Evolutionary conservation across 768 basidiomycete genomes (phyloP).

Genomic region (Rhizopogon vulgaris): DNA sequence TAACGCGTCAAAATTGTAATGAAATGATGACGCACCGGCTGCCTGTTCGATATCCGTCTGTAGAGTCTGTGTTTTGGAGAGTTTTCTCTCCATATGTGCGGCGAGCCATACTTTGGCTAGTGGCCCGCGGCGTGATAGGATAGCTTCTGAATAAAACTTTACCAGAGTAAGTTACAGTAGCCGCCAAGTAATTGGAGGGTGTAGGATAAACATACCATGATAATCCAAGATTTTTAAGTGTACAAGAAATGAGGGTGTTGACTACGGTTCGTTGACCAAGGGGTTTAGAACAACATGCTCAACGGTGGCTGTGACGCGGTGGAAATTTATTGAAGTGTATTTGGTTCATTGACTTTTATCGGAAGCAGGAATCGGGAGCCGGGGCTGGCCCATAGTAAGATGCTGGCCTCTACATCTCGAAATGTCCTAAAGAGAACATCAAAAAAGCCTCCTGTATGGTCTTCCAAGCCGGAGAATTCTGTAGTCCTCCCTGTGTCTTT

Average conservation of each 20-base stretch:
- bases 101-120: constrained; percentile 98
- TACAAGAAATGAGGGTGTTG: constrained; percentile 11
- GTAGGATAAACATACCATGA: constrained; percentile 16
- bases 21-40: constrained; percentile 53
- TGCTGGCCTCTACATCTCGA: constrained; percentile 19
- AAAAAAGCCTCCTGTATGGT: not conserved
- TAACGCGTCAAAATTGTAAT: not conserved
- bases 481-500: not conserved
- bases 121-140: constrained; percentile 89
- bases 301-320: constrained; percentile 19
- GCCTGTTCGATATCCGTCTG: constrained; percentile 94
- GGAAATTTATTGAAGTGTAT: constrained; percentile 5
- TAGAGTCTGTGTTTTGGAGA: constrained; percentile 91
- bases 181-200: not conserved
- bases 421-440: constrained; percentile 11
- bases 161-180: not conserved
- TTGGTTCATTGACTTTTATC: constrained; percentile 5
- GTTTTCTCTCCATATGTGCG: constrained; percentile 96
- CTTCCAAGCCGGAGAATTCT: not conserved
- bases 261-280: not conserved
- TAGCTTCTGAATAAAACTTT: constrained; percentile 90
- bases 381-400: constrained; percentile 2
- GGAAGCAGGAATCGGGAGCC: not conserved
- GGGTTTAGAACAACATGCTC: not conserved
- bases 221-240: constrained; percentile 16